Conservation (phyloP, 169 alveolate species). For the Plasmodium malariae region DNA sequence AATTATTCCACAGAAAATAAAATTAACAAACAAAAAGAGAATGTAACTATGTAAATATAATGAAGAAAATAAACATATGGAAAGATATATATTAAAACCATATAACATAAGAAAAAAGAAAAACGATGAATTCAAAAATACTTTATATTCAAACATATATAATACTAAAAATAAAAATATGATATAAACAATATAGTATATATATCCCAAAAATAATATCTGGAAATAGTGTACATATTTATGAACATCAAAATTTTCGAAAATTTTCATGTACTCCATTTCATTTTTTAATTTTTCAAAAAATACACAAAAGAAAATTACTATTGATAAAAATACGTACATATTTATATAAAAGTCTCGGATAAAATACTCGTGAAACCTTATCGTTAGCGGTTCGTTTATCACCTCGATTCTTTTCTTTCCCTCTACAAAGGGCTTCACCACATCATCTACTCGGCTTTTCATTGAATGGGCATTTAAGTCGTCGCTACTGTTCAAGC, state of each 20-base stretch:
- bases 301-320: constrained; percentile 72
- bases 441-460: not conserved
- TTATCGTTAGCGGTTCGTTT: constrained; percentile 64
- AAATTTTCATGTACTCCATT: constrained; percentile 47
- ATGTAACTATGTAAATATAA: constrained; percentile 65
- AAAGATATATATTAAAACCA: constrained; percentile 58
- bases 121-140: constrained; percentile 28
- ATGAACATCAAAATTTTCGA: constrained; percentile 32
- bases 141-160: constrained; percentile 34
- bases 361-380: constrained; percentile 54
- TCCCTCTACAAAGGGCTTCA: not conserved
- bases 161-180: constrained; percentile 17
- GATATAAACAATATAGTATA: constrained; percentile 52
- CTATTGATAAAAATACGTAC: constrained; percentile 60
- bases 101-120: constrained; percentile 38
- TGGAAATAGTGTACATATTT: constrained; percentile 59
- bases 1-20: constrained; percentile 65
- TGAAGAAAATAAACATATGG: constrained; percentile 55
- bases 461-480: no score
- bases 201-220: constrained; percentile 29
- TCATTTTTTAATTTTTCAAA: constrained; percentile 64
- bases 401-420: constrained; percentile 7
- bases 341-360: constrained; percentile 72
- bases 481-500: no score
- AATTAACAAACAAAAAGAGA: constrained; percentile 56